These are phyloP conservation scores for Colletotrichum acutatum DNA, from an alignment of 2,329 filamentous ascomycete species.

Conservation along the genomic window DNA sequence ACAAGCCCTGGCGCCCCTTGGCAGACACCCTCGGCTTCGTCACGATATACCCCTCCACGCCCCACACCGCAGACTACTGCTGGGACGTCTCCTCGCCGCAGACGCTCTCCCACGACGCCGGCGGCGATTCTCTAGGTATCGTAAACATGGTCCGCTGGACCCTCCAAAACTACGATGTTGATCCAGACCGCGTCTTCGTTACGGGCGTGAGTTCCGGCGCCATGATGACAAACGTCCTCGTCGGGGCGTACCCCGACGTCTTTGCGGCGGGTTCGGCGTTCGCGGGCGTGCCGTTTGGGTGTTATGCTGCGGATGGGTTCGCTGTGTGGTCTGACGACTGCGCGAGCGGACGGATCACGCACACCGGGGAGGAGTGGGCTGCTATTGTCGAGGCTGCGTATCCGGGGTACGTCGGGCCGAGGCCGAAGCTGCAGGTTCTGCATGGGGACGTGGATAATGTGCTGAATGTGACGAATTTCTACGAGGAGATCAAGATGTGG, in stretches of 20 bases:
- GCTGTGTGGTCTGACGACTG: slow-evolving; percentile 64
- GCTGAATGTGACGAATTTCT: slow-evolving; percentile 62
- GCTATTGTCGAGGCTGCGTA: slow-evolving; percentile 54
- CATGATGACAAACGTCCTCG: slow-evolving; percentile 67
- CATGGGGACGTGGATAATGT: slow-evolving; percentile 65
- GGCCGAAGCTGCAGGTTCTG: slow-evolving; percentile 67
- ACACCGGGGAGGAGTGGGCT: slow-evolving; percentile 48
- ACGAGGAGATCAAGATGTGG: slow-evolving; percentile 67
- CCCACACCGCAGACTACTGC: slow-evolving; percentile 56
- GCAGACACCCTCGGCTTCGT: slow-evolving; percentile 66
- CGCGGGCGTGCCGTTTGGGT: slow-evolving; percentile 56
- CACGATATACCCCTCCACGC: slow-evolving; percentile 52
- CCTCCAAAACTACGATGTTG: slow-evolving; percentile 56
- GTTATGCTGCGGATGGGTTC: slow-evolving; percentile 56
- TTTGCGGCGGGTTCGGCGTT: slow-evolving; percentile 62
- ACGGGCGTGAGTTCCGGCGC: slow-evolving; percentile 62
- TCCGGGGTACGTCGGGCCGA: slow-evolving; percentile 59
- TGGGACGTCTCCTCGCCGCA: slow-evolving; percentile 68
- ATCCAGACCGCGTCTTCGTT: slow-evolving; percentile 60
- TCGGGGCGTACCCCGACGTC: slow-evolving; percentile 63
- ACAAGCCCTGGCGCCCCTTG: slow-evolving; percentile 63
- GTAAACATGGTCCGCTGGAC: slow-evolving; percentile 65
- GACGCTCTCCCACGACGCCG: slow-evolving; percentile 59
- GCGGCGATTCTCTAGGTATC: slow-evolving; percentile 62
- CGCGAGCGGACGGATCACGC: slow-evolving; percentile 57